phyloP scores from a whole-genome alignment of 2,329 filamentous ascomycete genomes.

The Chrysoporthe cubensis region DNA sequence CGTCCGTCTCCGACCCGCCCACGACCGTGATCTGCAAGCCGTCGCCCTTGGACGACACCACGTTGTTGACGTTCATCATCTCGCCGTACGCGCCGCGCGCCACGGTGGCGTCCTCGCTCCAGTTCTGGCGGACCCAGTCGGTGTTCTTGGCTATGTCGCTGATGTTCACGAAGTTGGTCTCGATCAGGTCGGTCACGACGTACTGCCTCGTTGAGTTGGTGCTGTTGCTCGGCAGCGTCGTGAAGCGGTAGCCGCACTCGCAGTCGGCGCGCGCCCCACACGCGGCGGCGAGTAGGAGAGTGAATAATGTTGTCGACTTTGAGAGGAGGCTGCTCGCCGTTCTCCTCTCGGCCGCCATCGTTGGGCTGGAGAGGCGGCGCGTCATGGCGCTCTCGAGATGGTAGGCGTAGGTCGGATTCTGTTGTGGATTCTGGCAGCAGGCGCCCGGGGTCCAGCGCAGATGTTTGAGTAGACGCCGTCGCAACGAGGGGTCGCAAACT shows the following conservation, averaged over 20 bases:
- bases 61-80: conserved; percentile 60
- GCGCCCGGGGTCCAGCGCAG: background rate
- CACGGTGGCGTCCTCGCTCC: conserved; percentile 62
- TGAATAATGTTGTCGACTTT: conserved; percentile 20
- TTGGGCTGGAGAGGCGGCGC: no score
- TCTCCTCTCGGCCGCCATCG: background rate
- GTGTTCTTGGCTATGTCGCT: conserved; percentile 52
- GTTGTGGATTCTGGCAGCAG: background rate
- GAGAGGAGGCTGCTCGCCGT: conserved; percentile 1
- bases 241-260: conserved; percentile 72
- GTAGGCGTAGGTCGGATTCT: background rate
- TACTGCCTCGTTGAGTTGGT: conserved; percentile 40
- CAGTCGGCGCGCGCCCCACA: conserved; percentile 53
- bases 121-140: conserved; percentile 70
- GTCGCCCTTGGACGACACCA: conserved; percentile 53
- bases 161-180: conserved; percentile 71
- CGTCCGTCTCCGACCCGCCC: conserved; percentile 41
- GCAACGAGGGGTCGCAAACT: background rate
- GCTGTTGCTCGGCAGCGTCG: conserved; percentile 53
- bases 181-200: conserved; percentile 70
- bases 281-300: conserved; percentile 24
- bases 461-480: background rate
- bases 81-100: conserved; percentile 70
- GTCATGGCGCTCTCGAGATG: background rate
- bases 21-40: conserved; percentile 63